A percentile compares a stretch with the other conserved stretches of the same genome.
phyloP scores from a whole-genome alignment of 2,329 filamentous ascomycete genomes.

The Stromatinia cepivora region DNA sequence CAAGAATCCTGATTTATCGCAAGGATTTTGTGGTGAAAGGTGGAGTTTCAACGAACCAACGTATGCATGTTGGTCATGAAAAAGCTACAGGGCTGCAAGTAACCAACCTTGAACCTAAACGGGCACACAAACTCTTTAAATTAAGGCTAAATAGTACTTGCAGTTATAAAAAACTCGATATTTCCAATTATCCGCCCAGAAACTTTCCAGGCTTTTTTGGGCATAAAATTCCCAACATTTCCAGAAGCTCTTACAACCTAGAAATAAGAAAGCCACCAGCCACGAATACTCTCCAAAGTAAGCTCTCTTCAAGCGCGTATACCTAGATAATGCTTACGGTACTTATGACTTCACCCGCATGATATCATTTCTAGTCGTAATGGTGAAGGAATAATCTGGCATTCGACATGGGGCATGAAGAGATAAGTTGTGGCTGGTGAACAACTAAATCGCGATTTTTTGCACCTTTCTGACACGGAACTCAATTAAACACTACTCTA shows the following conservation, averaged over 20 bases:
- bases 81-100: slow-evolving; percentile 10
- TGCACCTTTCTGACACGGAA: slow-evolving; percentile 11
- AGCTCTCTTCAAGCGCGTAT: neutral
- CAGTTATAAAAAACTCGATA: neutral
- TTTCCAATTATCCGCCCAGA: neutral
- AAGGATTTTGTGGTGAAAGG: neutral
- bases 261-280: slow-evolving; percentile 1
- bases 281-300: neutral
- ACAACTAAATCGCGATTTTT: neutral
- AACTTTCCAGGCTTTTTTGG: neutral
- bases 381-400: neutral
- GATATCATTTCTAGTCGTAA: slow-evolving; percentile 9
- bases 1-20: slow-evolving; percentile 1
- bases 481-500: slow-evolving; percentile 1
- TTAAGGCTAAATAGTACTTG: slow-evolving; percentile 11
- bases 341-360: slow-evolving; percentile 10
- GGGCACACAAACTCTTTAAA: neutral
- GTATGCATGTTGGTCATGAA: neutral
- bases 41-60: slow-evolving; percentile 1
- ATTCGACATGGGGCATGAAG: neutral
- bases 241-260: neutral
- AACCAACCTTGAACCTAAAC: slow-evolving; percentile 2
- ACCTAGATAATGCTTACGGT: neutral
- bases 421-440: slow-evolving; percentile 22
- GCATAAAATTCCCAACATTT: neutral